Conservation (phyloP, 2,329 filamentous ascomycete genomes). For the Myriosclerotinia scirpicola region DNA sequence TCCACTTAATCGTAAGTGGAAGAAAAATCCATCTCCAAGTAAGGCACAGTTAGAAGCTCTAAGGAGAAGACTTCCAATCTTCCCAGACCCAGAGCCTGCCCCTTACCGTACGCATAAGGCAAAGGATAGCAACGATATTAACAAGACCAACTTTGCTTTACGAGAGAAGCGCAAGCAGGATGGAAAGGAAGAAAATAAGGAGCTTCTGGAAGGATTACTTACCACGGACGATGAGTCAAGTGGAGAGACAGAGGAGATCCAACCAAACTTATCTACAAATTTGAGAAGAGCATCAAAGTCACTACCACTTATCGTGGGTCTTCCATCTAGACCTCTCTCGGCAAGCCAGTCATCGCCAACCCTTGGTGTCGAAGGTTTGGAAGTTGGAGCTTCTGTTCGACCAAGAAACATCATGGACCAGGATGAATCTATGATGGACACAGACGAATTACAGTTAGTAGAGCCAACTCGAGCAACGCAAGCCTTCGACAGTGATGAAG, state of each 20-base stretch:
- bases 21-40: conserved; percentile 37
- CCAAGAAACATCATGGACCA: conserved; percentile 23
- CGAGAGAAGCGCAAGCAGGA: background rate
- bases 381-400: conserved; percentile 12
- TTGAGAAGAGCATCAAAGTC: background rate
- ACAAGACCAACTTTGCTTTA: background rate
- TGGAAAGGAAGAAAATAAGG: conserved; percentile 11
- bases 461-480: background rate
- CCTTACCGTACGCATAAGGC: conserved; percentile 3
- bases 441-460: conserved; percentile 34
- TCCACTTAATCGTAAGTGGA: conserved; percentile 19
- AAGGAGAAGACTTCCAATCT: conserved; percentile 23
- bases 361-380: conserved; percentile 14
- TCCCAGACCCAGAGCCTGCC: conserved; percentile 2
- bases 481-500: background rate
- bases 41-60: conserved; percentile 33
- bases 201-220: conserved; percentile 8
- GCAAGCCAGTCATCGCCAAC: background rate
- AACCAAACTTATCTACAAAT: background rate
- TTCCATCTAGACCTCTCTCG: background rate
- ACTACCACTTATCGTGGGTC: background rate
- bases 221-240: background rate
- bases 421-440: conserved; percentile 31
- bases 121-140: conserved; percentile 18
- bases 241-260: background rate